Conservation (phyloP, 192 early-diverging fungal genomes). For the Gryganskiella cystojenkinii region DNA sequence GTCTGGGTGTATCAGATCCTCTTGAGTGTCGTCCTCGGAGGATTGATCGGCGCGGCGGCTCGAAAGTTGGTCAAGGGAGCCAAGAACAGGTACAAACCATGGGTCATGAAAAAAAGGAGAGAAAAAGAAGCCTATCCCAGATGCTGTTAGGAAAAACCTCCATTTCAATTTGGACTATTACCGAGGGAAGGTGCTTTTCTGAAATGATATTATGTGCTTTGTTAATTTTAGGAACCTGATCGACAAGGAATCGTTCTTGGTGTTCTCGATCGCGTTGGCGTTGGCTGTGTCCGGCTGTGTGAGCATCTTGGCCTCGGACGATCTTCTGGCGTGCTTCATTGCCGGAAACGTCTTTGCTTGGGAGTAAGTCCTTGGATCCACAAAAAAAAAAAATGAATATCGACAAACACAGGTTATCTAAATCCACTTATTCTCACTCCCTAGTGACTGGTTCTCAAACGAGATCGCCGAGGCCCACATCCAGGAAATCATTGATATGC, state of each 20-base stretch:
- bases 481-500: constrained; percentile 85
- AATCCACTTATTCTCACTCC: background rate
- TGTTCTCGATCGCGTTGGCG: constrained; percentile 77
- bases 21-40: constrained; percentile 76
- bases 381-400: background rate
- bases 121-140: no score
- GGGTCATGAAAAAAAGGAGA: background rate
- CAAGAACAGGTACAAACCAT: constrained; percentile 60
- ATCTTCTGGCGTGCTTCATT: constrained; percentile 74
- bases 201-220: no score
- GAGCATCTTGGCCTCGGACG: constrained; percentile 71
- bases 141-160: no score
- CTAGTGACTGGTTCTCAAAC: constrained; percentile 83
- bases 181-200: no score
- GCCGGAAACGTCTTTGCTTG: constrained; percentile 79
- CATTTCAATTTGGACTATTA: no score
- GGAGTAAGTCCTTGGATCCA: constrained; percentile 60
- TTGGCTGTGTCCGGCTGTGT: constrained; percentile 68
- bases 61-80: constrained; percentile 73
- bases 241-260: constrained; percentile 82
- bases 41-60: constrained; percentile 72
- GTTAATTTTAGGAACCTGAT: constrained; percentile 63
- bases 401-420: no score
- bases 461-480: constrained; percentile 80
- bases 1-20: constrained; percentile 82